Percentiles rank a stretch among this genome's conserved stretches.
These are phyloP conservation scores for Hortiboletus campestris DNA, from an alignment of 768 basidiomycete species.

Conservation along the genomic window DNA sequence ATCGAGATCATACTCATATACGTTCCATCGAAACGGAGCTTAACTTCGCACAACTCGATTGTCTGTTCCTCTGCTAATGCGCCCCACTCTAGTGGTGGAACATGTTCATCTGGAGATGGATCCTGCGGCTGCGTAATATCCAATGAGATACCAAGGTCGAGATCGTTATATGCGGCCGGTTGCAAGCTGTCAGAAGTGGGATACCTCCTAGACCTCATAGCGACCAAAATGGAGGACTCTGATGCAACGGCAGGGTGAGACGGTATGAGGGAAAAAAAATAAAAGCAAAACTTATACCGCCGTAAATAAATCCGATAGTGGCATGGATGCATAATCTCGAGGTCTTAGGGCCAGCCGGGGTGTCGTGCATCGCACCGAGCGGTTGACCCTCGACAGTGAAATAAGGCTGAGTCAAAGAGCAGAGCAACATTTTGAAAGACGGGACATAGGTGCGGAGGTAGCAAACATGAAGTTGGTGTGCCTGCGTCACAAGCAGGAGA, in stretches of 20 bases:
- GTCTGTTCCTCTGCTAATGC: conserved; percentile 56
- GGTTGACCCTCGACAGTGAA: conserved; percentile 35
- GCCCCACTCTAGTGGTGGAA: conserved; percentile 43
- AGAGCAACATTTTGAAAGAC: conserved; percentile 46
- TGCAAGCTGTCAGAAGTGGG: conserved; percentile 38
- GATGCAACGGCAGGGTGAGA: conserved; percentile 8
- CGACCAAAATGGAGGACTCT: conserved; percentile 61
- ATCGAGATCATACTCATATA: conserved; percentile 39
- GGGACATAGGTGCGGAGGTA: conserved; percentile 48
- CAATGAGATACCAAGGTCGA: conserved; percentile 40
- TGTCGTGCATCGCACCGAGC: conserved; percentile 30
- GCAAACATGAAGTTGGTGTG: conserved; percentile 53
- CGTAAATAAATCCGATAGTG: conserved; percentile 58
- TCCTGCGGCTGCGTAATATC: conserved; percentile 21
- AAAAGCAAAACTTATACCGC: conserved; percentile 38
- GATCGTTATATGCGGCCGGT: conserved; percentile 32
- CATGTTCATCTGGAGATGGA: conserved; percentile 22
- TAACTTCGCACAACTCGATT: conserved; percentile 62
- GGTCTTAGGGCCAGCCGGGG: conserved; percentile 36
- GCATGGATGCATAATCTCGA: conserved; percentile 53
- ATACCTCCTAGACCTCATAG: conserved; percentile 55
- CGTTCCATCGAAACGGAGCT: conserved; percentile 46
- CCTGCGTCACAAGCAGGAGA: conserved; percentile 63
- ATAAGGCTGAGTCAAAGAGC: conserved; percentile 44
- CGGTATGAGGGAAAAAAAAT: neutral